These are phyloP conservation scores for Agarophyton chilense DNA, from an alignment of 23 red algal species.

Conservation along the genomic window DNA sequence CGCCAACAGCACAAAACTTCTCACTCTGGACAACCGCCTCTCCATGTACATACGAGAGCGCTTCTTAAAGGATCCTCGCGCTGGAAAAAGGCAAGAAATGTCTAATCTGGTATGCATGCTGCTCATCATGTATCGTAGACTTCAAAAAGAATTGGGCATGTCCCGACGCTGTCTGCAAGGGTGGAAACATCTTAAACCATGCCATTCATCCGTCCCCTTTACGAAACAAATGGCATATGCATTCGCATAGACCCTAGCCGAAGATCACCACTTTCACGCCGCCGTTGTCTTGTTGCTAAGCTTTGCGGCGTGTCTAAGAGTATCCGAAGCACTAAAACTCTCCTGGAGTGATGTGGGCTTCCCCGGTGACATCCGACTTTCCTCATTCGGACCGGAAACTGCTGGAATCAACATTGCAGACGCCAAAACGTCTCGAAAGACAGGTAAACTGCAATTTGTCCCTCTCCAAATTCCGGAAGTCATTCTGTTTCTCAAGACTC, in stretches of 20 bases:
- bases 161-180: not conserved
- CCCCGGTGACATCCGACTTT: constrained; percentile 9
- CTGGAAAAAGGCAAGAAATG: not conserved
- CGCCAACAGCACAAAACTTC: no score
- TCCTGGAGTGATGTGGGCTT: not conserved
- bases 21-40: no score
- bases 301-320: not conserved
- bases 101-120: not conserved
- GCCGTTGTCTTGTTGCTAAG: not conserved
- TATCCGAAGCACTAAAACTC: not conserved
- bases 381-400: not conserved
- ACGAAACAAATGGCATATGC: not conserved
- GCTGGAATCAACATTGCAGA: not conserved
- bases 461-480: not conserved
- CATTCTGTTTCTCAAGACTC: not conserved
- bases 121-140: not conserved
- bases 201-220: not conserved
- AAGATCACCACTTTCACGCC: no score
- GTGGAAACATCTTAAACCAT: not conserved
- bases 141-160: not conserved
- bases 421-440: not conserved
- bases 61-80: no score
- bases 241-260: not conserved
- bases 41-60: no score
- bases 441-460: not conserved